Percentiles rank a stretch among this genome's conserved stretches.
phyloP scores from a whole-genome alignment of 148 eudicot genomes.

The Diospyros lotus region DNA sequence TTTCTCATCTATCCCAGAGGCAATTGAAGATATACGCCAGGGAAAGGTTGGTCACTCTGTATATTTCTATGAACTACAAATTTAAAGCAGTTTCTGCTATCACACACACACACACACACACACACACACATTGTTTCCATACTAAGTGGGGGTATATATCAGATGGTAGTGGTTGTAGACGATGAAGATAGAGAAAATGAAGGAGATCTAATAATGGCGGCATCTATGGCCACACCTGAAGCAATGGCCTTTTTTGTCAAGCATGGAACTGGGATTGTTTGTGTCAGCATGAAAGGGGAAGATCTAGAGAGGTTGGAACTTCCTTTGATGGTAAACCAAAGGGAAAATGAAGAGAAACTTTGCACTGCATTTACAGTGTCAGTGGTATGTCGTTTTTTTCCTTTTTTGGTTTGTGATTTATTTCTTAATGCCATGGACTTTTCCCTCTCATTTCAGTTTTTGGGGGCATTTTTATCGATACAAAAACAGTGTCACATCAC shows the following conservation, averaged over 20 bases:
- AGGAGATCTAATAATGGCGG: slow-evolving; percentile 92
- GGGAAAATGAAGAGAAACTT: slow-evolving; percentile 80
- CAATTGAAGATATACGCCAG: slow-evolving; percentile 85
- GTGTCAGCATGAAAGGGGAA: slow-evolving; percentile 89
- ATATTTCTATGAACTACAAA: neutral
- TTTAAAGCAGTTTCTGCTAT: neutral
- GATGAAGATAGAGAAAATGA: slow-evolving; percentile 96
- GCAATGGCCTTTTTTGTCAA: slow-evolving; percentile 92
- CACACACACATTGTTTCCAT: neutral
- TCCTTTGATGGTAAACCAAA: slow-evolving; percentile 76
- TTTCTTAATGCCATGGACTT: neutral
- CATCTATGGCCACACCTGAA: slow-evolving; percentile 70
- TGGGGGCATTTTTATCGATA: neutral
- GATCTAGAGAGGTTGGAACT: slow-evolving; percentile 72
- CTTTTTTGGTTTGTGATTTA: too few relatives aligned
- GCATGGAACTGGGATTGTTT: slow-evolving; percentile 92
- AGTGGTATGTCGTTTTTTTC: slow-evolving; percentile 54
- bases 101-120: neutral
- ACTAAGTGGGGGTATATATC: slow-evolving; percentile 17
- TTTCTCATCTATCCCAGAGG: slow-evolving; percentile 88
- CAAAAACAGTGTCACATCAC: neutral
- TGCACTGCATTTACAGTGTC: slow-evolving; percentile 83
- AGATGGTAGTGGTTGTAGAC: slow-evolving; percentile 91
- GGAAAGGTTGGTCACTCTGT: slow-evolving; percentile 69
- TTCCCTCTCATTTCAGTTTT: neutral